These are phyloP conservation scores for Sarcocystis neurona DNA, from an alignment of 169 alveolate species.

Conservation along the genomic window DNA sequence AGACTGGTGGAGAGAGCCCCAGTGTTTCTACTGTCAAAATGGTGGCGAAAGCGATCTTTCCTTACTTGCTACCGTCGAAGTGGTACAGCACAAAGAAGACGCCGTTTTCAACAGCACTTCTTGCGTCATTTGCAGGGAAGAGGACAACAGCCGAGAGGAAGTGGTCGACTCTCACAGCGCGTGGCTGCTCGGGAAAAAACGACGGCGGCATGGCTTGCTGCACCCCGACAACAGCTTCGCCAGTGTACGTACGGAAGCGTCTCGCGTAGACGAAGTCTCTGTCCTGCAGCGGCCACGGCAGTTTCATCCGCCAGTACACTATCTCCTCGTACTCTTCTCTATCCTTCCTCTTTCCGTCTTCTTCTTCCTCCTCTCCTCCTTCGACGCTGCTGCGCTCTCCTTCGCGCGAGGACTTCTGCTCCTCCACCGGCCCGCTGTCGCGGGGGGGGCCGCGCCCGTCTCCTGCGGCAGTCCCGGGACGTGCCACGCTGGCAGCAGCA, in stretches of 20 bases:
- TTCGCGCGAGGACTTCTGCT: too few relatives aligned
- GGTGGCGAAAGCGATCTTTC: not conserved
- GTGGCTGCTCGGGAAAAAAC: conserved; percentile 34
- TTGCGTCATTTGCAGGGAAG: conserved; percentile 17
- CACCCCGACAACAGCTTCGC: conserved; percentile 42
- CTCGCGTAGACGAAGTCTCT: conserved; percentile 64
- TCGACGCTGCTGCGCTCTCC: too few relatives aligned
- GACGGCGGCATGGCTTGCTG: conserved; percentile 52
- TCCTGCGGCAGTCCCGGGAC: too few relatives aligned
- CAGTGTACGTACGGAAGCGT: conserved; percentile 14
- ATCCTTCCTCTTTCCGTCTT: not conserved
- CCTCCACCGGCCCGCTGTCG: too few relatives aligned
- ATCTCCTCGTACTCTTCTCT: conserved; percentile 33
- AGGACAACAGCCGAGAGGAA: conserved; percentile 14
- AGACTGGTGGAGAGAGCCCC: too few relatives aligned
- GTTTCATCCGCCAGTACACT: conserved; percentile 56
- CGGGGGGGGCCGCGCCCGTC: too few relatives aligned
- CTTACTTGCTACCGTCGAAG: conserved; percentile 48
- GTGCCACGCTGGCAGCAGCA: too few relatives aligned
- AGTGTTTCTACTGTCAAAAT: too few relatives aligned
- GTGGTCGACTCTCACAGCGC: conserved; percentile 18
- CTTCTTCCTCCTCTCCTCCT: not conserved
- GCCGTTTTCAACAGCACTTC: conserved; percentile 15
- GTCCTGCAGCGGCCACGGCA: conserved; percentile 65
- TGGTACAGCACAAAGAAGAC: conserved; percentile 29